These are phyloP conservation scores for Colletotrichum tamarilloi DNA, from an alignment of 2,329 filamentous ascomycete genomes.

Conservation along the genomic window DNA sequence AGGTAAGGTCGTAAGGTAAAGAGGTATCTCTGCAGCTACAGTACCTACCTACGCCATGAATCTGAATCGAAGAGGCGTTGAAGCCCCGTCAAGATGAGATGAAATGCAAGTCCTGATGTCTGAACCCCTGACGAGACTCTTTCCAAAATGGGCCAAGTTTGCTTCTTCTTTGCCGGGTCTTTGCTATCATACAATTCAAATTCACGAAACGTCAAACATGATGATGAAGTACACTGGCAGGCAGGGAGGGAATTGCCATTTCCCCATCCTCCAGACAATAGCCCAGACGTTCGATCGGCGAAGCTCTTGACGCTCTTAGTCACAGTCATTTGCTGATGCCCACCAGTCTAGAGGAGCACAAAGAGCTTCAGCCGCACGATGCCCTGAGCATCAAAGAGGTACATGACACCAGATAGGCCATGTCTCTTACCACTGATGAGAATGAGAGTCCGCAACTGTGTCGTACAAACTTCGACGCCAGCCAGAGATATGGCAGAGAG, in stretches of 20 bases:
- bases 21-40: neutral
- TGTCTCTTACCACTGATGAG: neutral
- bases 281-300: neutral
- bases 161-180: neutral
- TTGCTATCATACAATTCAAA: neutral
- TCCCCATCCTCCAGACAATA: neutral
- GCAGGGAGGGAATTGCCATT: neutral
- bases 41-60: neutral
- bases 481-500: neutral
- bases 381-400: neutral
- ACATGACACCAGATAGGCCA: neutral
- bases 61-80: slow-evolving; percentile 15
- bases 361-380: neutral
- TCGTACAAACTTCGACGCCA: neutral
- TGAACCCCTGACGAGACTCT: slow-evolving; percentile 13
- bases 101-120: neutral
- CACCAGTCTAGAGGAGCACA: neutral
- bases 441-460: neutral
- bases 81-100: slow-evolving; percentile 22
- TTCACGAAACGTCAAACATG: neutral
- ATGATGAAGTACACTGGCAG: neutral
- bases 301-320: neutral
- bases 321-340: neutral
- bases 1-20: too few relatives aligned
- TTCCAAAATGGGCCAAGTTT: neutral